Percentiles rank a stretch among this genome's conserved stretches.
Evolutionary conservation across 306 rosid genomes (phyloP).

Genomic region (Vachellia pachyceras): DNA sequence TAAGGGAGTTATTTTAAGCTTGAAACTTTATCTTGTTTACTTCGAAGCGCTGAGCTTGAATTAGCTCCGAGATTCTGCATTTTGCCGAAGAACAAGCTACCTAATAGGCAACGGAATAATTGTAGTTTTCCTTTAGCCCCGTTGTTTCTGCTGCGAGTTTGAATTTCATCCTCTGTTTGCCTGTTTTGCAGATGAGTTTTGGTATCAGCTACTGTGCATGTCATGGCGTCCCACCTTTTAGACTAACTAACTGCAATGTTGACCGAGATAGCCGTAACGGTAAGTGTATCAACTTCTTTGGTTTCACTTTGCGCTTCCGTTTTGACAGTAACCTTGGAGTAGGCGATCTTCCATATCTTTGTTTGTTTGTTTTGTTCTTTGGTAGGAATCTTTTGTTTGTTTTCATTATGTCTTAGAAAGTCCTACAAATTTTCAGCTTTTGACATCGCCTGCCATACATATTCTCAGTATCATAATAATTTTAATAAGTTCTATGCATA

Average conservation of each 20-base stretch:
- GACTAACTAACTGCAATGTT: constrained; percentile 37
- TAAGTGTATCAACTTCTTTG: constrained; percentile 15
- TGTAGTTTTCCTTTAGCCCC: background rate
- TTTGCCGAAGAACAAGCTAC: background rate
- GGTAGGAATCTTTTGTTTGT: background rate
- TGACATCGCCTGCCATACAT: background rate
- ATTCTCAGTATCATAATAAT: background rate
- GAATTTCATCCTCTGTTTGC: background rate
- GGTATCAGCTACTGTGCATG: constrained; percentile 38
- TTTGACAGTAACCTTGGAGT: background rate
- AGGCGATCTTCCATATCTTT: background rate
- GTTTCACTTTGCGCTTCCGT: background rate
- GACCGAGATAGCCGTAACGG: constrained; percentile 21
- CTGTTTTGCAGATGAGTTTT: constrained; percentile 44
- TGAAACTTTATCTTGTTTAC: background rate
- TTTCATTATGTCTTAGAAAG: constrained; percentile 8
- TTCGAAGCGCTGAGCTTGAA: background rate
- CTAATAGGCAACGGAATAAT: background rate
- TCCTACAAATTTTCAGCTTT: background rate
- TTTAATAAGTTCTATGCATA: background rate
- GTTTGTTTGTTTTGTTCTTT: background rate
- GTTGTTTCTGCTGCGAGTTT: background rate
- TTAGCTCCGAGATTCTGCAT: background rate
- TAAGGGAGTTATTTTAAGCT: background rate
- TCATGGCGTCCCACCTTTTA: constrained; percentile 24